Base-by-base conservation (phyloP, 495 filamentous ascomycete species). In the Penicillium waksmanii region DNA sequence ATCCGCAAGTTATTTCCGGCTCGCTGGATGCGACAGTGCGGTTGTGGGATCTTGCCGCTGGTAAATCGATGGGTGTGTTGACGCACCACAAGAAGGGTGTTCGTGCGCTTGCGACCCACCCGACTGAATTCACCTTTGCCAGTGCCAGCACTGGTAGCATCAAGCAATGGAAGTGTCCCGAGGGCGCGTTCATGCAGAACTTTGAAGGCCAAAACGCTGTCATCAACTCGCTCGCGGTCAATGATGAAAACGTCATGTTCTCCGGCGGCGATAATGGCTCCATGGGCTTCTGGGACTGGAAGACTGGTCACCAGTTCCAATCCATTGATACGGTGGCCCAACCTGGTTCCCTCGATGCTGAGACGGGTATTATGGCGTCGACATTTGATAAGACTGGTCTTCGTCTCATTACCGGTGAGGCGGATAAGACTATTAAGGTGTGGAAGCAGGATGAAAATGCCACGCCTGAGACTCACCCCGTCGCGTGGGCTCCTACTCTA, bases 51-150 rank as follows among this genome's bases (percentile, higher is more conserved):
- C 78, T 99, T 31, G 94, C 95, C 4, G 95, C 96, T 0, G 93
- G 93, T 47, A 98, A 98, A 77, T 89, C 92, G 3, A 96, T 97
- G 92, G 89, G 90, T 34, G 91, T 96, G 5, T 78, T 99, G 56
- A 99, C 96, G 8, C 96, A 99, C 71, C 96, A 99, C 85, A 99
- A 99, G 72, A 97, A 97, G 78, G 91, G 91, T 54, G 93, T 99
- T 9, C 85, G 96, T 42, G 85, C 84, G n/a, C 80, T 99, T 54
- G 84, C 90, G 17, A 84, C 87, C 3, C 96, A 98, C 72, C 96
- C 96, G 0, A 87, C 83, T 52, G 96, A 99, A 72, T 99, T 96
- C 74, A 99, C 96, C 1, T 99, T 99, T 65, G 96, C 93, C 33
- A 91, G 85, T 60, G 94, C 89, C 58, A 95, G 90, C 67, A 92